A percentile compares a stretch with the other conserved stretches of the same genome.
These are phyloP conservation scores for Cichorium intybus DNA, from an alignment of 140 eudicot genomes.

Conservation along the genomic window DNA sequence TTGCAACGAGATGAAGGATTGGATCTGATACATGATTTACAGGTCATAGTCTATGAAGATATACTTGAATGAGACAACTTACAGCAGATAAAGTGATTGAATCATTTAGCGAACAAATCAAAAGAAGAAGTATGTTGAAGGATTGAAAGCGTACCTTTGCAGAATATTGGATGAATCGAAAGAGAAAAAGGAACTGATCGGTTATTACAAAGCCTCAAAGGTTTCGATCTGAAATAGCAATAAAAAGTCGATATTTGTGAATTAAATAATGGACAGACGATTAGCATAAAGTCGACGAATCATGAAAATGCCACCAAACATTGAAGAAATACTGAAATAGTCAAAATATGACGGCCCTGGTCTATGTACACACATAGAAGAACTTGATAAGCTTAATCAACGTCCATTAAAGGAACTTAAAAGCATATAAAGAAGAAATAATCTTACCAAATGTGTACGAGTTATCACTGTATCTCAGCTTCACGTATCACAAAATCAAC, in stretches of 20 bases:
- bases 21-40: neutral
- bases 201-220: constrained; percentile 4
- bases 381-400: neutral
- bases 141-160: constrained; percentile 28
- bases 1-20: neutral
- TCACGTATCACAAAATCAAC: constrained; percentile 5
- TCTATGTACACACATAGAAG: neutral
- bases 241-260: constrained; percentile 6
- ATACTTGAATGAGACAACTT: neutral
- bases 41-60: neutral
- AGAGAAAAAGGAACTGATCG: constrained; percentile 10
- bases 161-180: neutral
- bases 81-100: neutral
- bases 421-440: neutral
- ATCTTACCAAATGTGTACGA: constrained; percentile 11
- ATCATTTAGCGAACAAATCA: neutral
- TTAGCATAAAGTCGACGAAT: neutral
- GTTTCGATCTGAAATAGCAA: constrained; percentile 21
- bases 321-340: neutral
- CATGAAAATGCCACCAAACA: neutral
- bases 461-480: neutral
- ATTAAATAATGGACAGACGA: neutral
- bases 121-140: neutral
- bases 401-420: constrained; percentile 5
- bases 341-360: constrained; percentile 10